Evolutionary conservation across 176 grass and related monocot species (phyloP).

Genomic region (Triticum turgidum): DNA sequence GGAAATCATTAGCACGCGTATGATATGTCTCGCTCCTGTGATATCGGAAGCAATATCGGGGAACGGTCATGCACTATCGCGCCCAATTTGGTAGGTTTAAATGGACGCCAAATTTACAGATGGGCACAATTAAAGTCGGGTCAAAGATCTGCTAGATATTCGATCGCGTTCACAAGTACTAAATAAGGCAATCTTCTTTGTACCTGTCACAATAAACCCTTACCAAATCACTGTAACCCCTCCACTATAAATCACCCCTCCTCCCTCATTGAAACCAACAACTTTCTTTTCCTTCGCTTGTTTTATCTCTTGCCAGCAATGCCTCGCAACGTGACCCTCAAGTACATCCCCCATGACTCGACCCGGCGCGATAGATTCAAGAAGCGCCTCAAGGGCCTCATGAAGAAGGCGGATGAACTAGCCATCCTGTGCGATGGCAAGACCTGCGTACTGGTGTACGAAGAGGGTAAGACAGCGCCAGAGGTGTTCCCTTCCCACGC

Average conservation of each 20-base stretch:
- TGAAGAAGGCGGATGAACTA: constrained; percentile 43
- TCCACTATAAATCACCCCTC: background rate
- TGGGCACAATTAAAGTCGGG: background rate
- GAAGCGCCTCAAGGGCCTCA: constrained; percentile 12
- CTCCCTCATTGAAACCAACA: background rate
- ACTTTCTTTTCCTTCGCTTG: background rate
- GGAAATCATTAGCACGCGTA: too few relatives aligned
- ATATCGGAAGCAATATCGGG: too few relatives aligned
- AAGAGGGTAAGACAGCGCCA: background rate
- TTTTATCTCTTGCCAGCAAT: background rate
- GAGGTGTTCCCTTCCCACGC: constrained; percentile 4
- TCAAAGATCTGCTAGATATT: background rate
- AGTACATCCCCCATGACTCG: constrained; percentile 21
- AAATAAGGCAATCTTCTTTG: background rate
- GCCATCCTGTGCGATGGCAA: constrained; percentile 4
- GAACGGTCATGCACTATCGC: too few relatives aligned
- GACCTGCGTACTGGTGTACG: constrained; percentile 20
- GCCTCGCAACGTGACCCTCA: constrained; percentile 29
- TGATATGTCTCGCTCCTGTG: too few relatives aligned
- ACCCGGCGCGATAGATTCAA: constrained; percentile 2
- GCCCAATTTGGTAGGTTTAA: too few relatives aligned
- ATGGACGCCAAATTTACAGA: background rate
- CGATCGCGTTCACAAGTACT: background rate
- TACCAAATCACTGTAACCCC: background rate
- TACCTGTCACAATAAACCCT: background rate